Evolutionary conservation across 176 grass and related monocot species (phyloP).

Genomic region (Phoenix roebelenii): DNA sequence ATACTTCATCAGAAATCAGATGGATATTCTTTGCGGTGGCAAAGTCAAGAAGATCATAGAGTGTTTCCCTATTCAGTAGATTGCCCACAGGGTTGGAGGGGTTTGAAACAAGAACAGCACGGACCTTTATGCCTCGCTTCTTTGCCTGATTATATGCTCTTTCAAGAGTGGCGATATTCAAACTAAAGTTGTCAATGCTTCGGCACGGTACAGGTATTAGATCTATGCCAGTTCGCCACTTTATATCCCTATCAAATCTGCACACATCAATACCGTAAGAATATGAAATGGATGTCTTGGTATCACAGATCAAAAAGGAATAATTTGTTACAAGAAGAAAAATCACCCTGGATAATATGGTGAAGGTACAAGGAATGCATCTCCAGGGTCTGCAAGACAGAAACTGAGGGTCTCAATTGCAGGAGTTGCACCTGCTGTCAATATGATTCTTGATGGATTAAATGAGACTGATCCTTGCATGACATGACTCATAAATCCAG

Average conservation of each 20-base stretch:
- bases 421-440: constrained; percentile 74
- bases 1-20: no score
- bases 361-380: constrained; percentile 94
- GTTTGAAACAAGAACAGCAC: constrained; percentile 87
- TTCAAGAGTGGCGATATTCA: constrained; percentile 69
- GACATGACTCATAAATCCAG: constrained; percentile 77
- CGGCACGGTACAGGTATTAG: constrained; percentile 87
- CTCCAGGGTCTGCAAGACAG: constrained; percentile 82
- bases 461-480: constrained; percentile 66
- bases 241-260: constrained; percentile 93
- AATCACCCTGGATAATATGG: constrained; percentile 91
- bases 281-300: no score
- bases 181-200: constrained; percentile 76
- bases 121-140: constrained; percentile 78
- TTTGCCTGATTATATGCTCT: constrained; percentile 88
- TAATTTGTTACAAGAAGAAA: neutral
- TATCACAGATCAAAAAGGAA: neutral
- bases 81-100: constrained; percentile 50
- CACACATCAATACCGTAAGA: no score
- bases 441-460: constrained; percentile 71
- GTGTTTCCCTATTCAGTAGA: no score
- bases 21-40: no score
- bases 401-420: constrained; percentile 90
- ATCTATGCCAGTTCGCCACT: constrained; percentile 81
- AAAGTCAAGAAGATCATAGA: no score